phyloP scores from a whole-genome alignment of 306 rosid species.

The Vachellia collinsii region DNA sequence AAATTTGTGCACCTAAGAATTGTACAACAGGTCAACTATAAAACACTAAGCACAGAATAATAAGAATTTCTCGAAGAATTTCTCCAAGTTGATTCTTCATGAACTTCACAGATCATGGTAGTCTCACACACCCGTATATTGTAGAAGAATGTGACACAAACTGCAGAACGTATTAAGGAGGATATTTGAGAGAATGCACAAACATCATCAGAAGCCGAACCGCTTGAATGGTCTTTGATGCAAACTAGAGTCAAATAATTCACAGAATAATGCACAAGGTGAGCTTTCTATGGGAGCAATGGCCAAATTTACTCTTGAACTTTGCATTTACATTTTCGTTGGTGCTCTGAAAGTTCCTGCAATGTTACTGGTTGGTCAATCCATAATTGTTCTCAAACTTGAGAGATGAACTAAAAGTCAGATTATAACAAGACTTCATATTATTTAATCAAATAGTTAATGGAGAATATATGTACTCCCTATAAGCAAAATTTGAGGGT shows the following conservation, averaged over 20 bases:
- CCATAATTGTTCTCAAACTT: neutral
- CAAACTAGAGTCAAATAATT: slow-evolving; percentile 45
- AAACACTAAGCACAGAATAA: neutral
- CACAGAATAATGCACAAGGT: slow-evolving; percentile 35
- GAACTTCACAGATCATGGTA: slow-evolving; percentile 11
- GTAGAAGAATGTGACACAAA: slow-evolving; percentile 40
- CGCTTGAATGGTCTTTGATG: slow-evolving; percentile 33
- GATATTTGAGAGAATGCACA: slow-evolving; percentile 8
- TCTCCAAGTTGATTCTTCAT: slow-evolving; percentile 29
- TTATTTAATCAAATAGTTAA: neutral
- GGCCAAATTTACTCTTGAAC: slow-evolving; percentile 48
- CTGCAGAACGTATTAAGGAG: slow-evolving; percentile 36
- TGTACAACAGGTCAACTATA: neutral
- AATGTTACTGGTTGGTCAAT: slow-evolving; percentile 35
- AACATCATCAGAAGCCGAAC: slow-evolving; percentile 21
- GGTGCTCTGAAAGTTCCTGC: slow-evolving; percentile 89
- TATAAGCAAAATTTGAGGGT: neutral
- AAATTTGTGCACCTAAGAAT: slow-evolving; percentile 11
- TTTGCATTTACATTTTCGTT: slow-evolving; percentile 68
- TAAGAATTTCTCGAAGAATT: slow-evolving; percentile 18
- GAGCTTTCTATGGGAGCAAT: neutral
- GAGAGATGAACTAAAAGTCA: neutral
- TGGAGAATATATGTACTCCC: neutral
- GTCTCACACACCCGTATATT: slow-evolving; percentile 39
- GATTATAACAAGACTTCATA: neutral